Evolutionary conservation across 78 protist species (phyloP), one percentile per base, ranked within the genome.

Genomic region (Dictyostelium brefeldianum): DNA sequence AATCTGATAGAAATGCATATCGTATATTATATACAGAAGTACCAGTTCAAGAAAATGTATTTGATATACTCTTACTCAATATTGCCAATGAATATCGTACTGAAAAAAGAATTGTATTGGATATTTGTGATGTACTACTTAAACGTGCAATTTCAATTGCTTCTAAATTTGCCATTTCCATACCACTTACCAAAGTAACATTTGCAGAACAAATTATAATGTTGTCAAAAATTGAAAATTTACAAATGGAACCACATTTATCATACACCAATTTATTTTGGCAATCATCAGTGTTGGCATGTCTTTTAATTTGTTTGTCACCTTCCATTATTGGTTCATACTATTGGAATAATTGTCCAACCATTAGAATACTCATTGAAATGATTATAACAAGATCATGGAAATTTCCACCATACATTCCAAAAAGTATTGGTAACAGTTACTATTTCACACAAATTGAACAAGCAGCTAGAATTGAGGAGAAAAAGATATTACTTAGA

Each of bases 1-100:
- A 87, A 41, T 41, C 83, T 3, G 93, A 87, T 87, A 22, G 93
- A n/a, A 64, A 29, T 50, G 83, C 93, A 18, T 87, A 87, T 77
- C 48, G 93, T 18, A 78, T 87, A 20, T 25, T 87, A 5, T 43
- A 80, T 0, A 77, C 57, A 22, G 93, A 87, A 27, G 64, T 77
- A 15, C 83, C 71, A 12, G 43, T 64, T 43, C 93, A 87, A n/a
- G 78, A 87, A 25, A 31, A 14, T 36, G 51, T 46, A 9, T 41
- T 87, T 4, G 74, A 87, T 8, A 36, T 67, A 10, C 9, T 87
- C 15, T 59, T 87, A 27, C 43, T 36, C 43, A 27, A 20, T 8
- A 59, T 87, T n/a, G 83, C 69, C 4, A 31, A 50, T 2, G 93
- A 77, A 22, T 36, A 65, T 41, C 36, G 31, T 10, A 20, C 71